Evolutionary conservation across 306 rosid genomes (phyloP), one percentile per base, ranked within the genome.

Genomic region (Sesbania bispinosa): DNA sequence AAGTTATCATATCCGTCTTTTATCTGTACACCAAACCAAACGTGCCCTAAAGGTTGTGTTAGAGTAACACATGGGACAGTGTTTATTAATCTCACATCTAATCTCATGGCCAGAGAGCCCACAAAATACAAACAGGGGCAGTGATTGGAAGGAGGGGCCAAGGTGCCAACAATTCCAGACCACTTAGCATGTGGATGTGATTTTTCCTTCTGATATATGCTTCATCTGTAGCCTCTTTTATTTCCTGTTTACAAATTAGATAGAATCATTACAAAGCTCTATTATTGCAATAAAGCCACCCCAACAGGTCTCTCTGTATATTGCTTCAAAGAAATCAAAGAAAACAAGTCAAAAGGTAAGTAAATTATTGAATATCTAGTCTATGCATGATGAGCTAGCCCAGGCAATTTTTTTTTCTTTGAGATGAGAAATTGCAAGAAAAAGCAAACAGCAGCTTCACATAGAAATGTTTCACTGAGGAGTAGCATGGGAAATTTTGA

Each of bases 271-370:
- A 52, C 78, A 41, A 35, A 30, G 27, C 79, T 85, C 79, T 35
- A 81, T 81, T 63, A 83, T 88, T 88, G 85, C 84, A 74, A 19
- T 36, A 38, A 74, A 33, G 78, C 62, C 68, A 64, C 27, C 21
- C 27, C 7, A 46, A 19, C 62, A 24, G 1, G 57, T 45, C 48
- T 61, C 60, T 58, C 19, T 46, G 23, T 67, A 36, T n/a, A 73
- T 58, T 67, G 62, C 77, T 70, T 75, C 11, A 61, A 77, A 52
- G 57, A 82, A 82, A 69, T 39, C 11, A 24, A 46, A 71, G 26
- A 54, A 50, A 27, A 42, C 38, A 48, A 71, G 80, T 66, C 74
- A 77, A 65, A 81, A 70, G 67, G 19, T 55, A 26, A 30, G 24
- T 16, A 45, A 42, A 42, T 35, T 41, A 68, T 69, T 77, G 74